phyloP scores from a whole-genome alignment of 2,329 filamentous ascomycete genomes.

The Elsinoe australis region DNA sequence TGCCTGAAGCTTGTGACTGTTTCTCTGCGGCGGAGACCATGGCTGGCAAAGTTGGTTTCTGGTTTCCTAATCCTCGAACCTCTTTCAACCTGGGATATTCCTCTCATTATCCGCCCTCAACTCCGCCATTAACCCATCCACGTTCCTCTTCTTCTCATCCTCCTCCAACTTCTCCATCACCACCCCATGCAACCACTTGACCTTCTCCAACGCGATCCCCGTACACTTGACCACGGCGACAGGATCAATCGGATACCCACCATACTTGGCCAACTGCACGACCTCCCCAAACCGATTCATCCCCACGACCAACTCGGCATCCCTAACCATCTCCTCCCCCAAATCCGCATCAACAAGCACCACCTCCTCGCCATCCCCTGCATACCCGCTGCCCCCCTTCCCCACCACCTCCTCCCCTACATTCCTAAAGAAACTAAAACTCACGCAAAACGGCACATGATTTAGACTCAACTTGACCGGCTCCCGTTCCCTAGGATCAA shows the following conservation, averaged over 20 bases:
- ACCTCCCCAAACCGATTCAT: constrained; percentile 86
- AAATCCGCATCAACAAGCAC: constrained; percentile 64
- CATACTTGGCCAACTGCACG: constrained; percentile 84
- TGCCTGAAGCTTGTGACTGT: too few relatives aligned
- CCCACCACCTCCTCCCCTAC: constrained; percentile 3
- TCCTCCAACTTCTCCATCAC: constrained; percentile 67
- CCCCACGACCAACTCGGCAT: constrained; percentile 69
- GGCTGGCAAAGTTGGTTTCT: too few relatives aligned
- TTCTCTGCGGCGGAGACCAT: too few relatives aligned
- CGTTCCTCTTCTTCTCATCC: constrained; percentile 69
- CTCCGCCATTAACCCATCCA: constrained; percentile 71
- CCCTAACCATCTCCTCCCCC: constrained; percentile 68
- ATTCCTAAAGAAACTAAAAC: constrained; percentile 68
- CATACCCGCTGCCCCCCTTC: constrained; percentile 27
- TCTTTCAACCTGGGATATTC: constrained; percentile 24
- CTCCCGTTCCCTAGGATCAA: constrained; percentile 75
- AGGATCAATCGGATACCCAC: constrained; percentile 75
- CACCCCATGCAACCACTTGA: constrained; percentile 67
- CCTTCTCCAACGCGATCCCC: constrained; percentile 65
- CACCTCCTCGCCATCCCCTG: constrained; percentile 58
- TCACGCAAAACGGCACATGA: constrained; percentile 85
- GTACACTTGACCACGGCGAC: constrained; percentile 69
- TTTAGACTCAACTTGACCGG: constrained; percentile 85
- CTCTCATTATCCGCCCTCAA: constrained; percentile 79
- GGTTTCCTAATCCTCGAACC: too few relatives aligned